Evolutionary conservation across 2,329 filamentous ascomycete species (phyloP).

Genomic region (Sclerotinia subarctica): DNA sequence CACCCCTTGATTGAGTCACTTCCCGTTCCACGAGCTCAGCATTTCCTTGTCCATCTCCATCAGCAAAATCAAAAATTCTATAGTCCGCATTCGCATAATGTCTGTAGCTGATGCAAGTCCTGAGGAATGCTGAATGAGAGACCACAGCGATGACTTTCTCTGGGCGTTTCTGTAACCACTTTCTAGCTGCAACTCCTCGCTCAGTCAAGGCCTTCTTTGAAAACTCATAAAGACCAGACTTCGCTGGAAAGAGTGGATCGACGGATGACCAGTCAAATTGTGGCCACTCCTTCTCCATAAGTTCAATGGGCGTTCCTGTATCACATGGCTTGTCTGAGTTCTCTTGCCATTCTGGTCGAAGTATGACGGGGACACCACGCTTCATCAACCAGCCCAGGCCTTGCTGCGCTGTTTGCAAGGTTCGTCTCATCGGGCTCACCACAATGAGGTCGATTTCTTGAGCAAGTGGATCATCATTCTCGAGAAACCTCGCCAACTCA

Average conservation of each 20-base stretch:
- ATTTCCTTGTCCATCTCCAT: conserved; percentile 29
- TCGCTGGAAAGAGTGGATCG: conserved; percentile 35
- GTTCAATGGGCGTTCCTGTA: conserved; percentile 31
- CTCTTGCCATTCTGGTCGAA: conserved; percentile 38
- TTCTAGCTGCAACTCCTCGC: conserved; percentile 32
- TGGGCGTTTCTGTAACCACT: conserved; percentile 34
- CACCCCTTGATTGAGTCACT: conserved; percentile 35
- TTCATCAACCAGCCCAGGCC: conserved; percentile 36
- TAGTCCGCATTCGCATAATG: conserved; percentile 38
- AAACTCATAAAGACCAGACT: conserved; percentile 36
- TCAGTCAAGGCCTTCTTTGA: conserved; percentile 29
- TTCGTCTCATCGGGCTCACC: conserved; percentile 37
- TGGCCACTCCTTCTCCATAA: conserved; percentile 36
- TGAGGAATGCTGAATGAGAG: conserved; percentile 36
- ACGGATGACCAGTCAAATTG: conserved; percentile 38
- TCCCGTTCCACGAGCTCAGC: conserved; percentile 35
- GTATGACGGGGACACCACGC: conserved; percentile 33
- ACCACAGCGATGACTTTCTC: conserved; percentile 40
- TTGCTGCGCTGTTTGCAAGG: conserved; percentile 36
- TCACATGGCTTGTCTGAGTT: conserved; percentile 38
- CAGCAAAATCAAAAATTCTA: conserved; percentile 37
- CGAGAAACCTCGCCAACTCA: conserved; percentile 29
- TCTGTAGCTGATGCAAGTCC: conserved; percentile 32
- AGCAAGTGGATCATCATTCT: conserved; percentile 34
- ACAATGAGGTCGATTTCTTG: conserved; percentile 38